These are phyloP conservation scores for Syzygium aqueum DNA, from an alignment of 345 rosid species.

Conservation along the genomic window DNA sequence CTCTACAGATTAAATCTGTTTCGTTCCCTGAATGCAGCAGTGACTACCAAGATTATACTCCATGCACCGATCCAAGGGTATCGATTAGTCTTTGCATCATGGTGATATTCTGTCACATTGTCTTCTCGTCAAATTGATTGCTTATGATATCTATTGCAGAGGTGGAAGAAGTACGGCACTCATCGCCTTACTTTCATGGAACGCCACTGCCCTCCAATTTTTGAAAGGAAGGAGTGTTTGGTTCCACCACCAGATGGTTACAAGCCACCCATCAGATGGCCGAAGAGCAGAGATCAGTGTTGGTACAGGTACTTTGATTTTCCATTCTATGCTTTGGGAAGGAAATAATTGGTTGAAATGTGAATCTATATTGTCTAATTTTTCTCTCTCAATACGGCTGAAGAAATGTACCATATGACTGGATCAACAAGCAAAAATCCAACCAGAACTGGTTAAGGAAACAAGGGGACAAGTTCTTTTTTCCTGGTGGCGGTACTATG, in stretches of 20 bases:
- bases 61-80: slow-evolving; percentile 98
- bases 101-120: not conserved
- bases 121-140: not conserved
- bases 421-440: slow-evolving; percentile 96
- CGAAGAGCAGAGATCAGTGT: slow-evolving; percentile 82
- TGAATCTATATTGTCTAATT: not conserved
- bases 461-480: slow-evolving; percentile 81
- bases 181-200: slow-evolving; percentile 92
- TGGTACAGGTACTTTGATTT: slow-evolving; percentile 77
- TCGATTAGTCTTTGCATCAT: not conserved
- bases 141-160: slow-evolving; percentile 27
- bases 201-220: slow-evolving; percentile 86
- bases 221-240: slow-evolving; percentile 85
- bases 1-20: slow-evolving; percentile 48
- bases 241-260: slow-evolving; percentile 98
- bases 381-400: slow-evolving; percentile 5
- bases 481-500: slow-evolving; percentile 99
- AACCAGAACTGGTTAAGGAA: slow-evolving; percentile 95
- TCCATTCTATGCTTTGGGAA: not conserved
- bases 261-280: slow-evolving; percentile 90
- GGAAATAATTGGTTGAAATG: not conserved
- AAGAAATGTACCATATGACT: slow-evolving; percentile 97
- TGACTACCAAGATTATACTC: slow-evolving; percentile 90
- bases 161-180: slow-evolving; percentile 83
- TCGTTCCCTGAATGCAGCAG: slow-evolving; percentile 73